Base-by-base conservation (phyloP, 768 basidiomycete genomes). In the Pleurotus citrinopileatus region DNA sequence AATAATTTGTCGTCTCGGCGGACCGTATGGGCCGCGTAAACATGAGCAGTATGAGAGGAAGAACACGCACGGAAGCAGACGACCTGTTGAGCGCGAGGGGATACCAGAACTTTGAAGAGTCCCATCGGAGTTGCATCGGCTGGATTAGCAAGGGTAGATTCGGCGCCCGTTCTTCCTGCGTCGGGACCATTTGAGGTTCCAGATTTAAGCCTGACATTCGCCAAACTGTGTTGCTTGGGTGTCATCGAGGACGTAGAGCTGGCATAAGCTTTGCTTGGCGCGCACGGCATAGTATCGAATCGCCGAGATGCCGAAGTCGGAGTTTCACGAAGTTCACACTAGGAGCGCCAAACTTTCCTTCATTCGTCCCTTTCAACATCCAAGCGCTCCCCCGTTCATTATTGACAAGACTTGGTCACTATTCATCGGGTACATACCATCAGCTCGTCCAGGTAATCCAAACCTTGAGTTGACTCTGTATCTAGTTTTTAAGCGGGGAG, bases 141-240 rank as follows among this genome's bases (percentile, higher is more conserved):
- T 40, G 38, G 13, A 15, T n/a, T n/a, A 15, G 38, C 32, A n/a
- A 34, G n/a, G 32, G 32, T 34, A n/a, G 32, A n/a, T 40, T 40
- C 38, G 38, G 38, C 38, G 38, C 15, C 38, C 38, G 38, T 12
- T 40, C 17, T 13, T 19, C n/a, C 17, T 12, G 38, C 13, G 12
- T 15, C 38, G 38, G 38, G 17, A 40, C 7, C 38, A 40, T 12
- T 40, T 40, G 17, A 19, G 7, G 7, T 40, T 6, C 32, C 52
- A 32, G 37, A 25, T 20, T 52, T 52, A 52, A 52, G 42, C 51
- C 51, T 20, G 17, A 40, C 38, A 12, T 40, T 12, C 10, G 13
- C 38, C 10, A 40, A 40, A 40, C 7, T 19, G 10, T 19, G 38
- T 15, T 12, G 38, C 17, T n/a, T 40, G 19, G 19, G 10, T n/a